Conservation (phyloP, 1,139 yeast species). For the Nakaseomyces nivariensis region DNA sequence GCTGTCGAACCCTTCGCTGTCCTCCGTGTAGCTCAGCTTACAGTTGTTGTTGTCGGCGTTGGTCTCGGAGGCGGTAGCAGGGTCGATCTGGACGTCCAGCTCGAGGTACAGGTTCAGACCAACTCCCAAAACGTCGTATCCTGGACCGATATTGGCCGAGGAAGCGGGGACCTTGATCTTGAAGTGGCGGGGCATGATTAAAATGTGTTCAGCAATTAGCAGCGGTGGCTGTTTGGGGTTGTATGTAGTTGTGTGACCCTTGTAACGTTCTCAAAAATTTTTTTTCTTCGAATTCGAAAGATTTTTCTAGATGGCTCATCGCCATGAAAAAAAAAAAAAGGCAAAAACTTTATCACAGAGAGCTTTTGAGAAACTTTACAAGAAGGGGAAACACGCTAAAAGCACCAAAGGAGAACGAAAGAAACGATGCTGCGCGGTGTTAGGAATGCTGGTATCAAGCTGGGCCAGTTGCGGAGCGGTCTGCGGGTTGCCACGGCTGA, state of each 20-base stretch:
- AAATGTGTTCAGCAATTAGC: too few species aligned
- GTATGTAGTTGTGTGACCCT: too few species aligned
- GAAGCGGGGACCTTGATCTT: constrained; percentile 84
- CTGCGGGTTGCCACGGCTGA: constrained; percentile 75
- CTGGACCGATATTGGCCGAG: constrained; percentile 96
- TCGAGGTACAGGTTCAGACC: constrained; percentile 70
- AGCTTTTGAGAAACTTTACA: too few species aligned
- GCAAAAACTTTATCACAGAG: too few species aligned
- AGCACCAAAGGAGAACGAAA: too few species aligned
- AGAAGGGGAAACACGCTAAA: too few species aligned
- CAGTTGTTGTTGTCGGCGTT: constrained; percentile 60
- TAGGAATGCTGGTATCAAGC: background rate
- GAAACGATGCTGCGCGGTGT: background rate
- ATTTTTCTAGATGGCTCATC: background rate
- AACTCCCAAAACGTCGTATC: constrained; percentile 91
- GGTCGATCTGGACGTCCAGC: constrained; percentile 55
- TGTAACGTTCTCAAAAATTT: too few species aligned
- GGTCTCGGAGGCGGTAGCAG: constrained; percentile 37
- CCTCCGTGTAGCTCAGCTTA: constrained; percentile 57
- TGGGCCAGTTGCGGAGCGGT: constrained; percentile 55
- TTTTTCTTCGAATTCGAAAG: background rate
- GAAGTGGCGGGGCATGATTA: constrained; percentile 36
- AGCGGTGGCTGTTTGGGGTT: too few species aligned
- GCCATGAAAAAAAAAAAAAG: background rate
- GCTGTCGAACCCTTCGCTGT: constrained; percentile 57